Base-by-base conservation (phyloP, 129 eudicot species). In the Apium graveolens region DNA sequence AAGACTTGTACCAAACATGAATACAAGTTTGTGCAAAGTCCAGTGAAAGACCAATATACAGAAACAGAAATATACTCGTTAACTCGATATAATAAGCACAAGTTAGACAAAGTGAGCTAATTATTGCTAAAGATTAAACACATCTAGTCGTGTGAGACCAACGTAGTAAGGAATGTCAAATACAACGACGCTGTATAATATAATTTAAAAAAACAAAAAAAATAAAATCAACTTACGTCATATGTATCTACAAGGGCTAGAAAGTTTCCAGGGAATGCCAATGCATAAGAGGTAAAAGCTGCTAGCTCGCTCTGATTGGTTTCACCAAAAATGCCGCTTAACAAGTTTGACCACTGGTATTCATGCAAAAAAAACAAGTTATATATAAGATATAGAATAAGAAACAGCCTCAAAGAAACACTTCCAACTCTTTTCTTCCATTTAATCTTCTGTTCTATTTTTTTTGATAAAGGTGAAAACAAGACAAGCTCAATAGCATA, bases 241-340 rank as follows among this genome's bases (percentile, higher is more conserved):
- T 95, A 95, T 7, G 99, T 95, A 86, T 95, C 99, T 70, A 95
- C 99, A 70, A 95, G 92, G 75, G 99, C 99, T 78, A 95, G 85
- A 80, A 95, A 95, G 83, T 83, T 90, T 72, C 86, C 70, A 2
- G 99, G 97, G 79, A 95, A 95, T 60, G 99, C 99, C 49, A 95
- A 81, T 46, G 99, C 99, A 75, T 95, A 95, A 57, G 99, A 95
- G 74, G 86, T 86, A 80, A 95, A 95, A 80, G 99, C 99, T 73
- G 96, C 99, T 73, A 95, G 84, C 87, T 95, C 99, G 76, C 99
- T 95, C 81, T 87, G 96, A 81, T 95, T 95, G 48, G 99, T 95
- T 84, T 92, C 97, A 55, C 94, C 92, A 80, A 92, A 92, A 68
- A 88, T 85, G 53, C 91, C 96, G 73, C 71, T 83, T 70, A 88